Evolutionary conservation across 2,329 filamentous ascomycete species (phyloP), one percentile per base, ranked within the genome.

Genomic region (Claviceps quebecensis): DNA sequence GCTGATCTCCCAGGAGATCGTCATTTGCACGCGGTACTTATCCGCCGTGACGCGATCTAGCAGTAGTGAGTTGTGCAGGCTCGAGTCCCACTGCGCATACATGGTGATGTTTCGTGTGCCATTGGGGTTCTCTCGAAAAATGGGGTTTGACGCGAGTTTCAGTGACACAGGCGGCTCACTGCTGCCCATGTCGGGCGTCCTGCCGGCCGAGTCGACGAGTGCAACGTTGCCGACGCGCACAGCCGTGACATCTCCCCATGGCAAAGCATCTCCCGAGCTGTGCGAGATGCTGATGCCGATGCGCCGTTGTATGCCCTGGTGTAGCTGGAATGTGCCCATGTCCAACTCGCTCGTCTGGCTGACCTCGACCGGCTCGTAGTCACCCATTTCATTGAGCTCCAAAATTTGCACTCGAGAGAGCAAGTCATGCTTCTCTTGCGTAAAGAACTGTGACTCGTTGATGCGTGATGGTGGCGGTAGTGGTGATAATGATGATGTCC

Each of bases 31-130:
- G 44, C 86, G 84, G 65, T 93, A 90, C 63, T 89, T 93, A 54
- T 96, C 90, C n/a, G 87, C 80, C 1, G 93, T 97, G 1, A 87
- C 84, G 26, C 91, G 83, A 67, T 98, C 90, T n/a, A 98, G 79
- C 14, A 97, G 75, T n/a, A 95, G 73, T 5, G 93, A 96, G 56
- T 82, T 83, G 66, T 98, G 93, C 57, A 93, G 75, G 61, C 89
- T 95, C 0, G 91, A 96, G 64, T 98, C 93, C 93, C 93, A 98
- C 62, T 97, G 90, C 0, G 86, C 89, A n/a, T 85, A 77, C 44
- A 97, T 75, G 1, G 84, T 90, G 39, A 96, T 83, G 63, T 85
- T 89, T 38, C 83, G 84, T 0, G 90, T 96, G 39, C 93, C 93
- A 63, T 97, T 94, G 23, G 87, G 81, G 62, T 96, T 94, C 53